Base-by-base conservation (phyloP, 2,329 filamentous ascomycete genomes). In the Botrytis tulipae region DNA sequence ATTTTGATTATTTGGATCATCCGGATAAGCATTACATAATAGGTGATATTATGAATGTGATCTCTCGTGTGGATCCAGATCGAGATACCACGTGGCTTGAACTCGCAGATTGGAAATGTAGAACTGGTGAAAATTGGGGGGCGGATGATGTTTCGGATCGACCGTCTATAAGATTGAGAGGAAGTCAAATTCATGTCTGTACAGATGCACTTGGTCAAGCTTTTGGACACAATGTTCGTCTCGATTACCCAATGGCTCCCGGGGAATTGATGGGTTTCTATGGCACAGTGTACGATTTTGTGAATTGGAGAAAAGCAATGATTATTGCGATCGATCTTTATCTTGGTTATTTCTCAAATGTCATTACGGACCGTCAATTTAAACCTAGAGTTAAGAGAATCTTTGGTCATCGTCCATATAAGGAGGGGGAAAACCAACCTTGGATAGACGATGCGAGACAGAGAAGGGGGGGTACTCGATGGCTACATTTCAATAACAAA, bases 51-150 rank as follows among this genome's bases (percentile, higher is more conserved):
- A 42, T 68, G 48, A 68, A 22, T 42, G 66, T 68, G 5, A 57
- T 68, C 10, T 68, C 66, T 1, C 66, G 66, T 37, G 66, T 68
- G 9, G 66, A 68, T 42, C 25, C 48, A 20, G 48, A 54, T 14
- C 18, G 48, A 4, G 25, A 42, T 42, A 42, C 25, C 3, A 42
- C 66, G 22, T 68, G 66, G 66, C 37, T 68, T 12, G 66, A 68
- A 6, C 37, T 68, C 35, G 66, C 35, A 14, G 66, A 68, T 54
- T 68, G 66, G 66, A 68, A 68, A 68, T 57, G 25, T 32, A 42
- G 66, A 25, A 51, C 48, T 22, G 66, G 66, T 18, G 16, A 51
- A 12, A 42, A 37, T 10, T n/a, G 8, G 20, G 65, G 66, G 37
- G 22, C 32, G 29, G 0, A 1, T 2, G 5, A 16, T 10, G n/a